Percentiles rank a stretch among this genome's conserved stretches.
phyloP scores from a whole-genome alignment of 306 rosid species.

The Senna tora region DNA sequence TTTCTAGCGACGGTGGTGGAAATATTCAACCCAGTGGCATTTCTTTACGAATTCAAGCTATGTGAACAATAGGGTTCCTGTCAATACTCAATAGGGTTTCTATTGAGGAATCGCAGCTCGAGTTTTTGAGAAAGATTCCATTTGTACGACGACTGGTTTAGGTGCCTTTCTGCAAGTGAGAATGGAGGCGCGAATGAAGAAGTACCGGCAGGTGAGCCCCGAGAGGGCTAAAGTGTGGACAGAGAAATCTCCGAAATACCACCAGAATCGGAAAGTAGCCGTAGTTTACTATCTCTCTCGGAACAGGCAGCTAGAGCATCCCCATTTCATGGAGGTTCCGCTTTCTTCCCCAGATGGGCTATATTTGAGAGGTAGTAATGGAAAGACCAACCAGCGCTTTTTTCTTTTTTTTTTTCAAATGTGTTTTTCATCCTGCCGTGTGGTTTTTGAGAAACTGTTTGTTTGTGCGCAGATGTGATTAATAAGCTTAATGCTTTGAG shows the following conservation, averaged over 20 bases:
- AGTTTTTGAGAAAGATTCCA: slow-evolving; percentile 19
- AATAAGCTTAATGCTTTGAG: slow-evolving; percentile 76
- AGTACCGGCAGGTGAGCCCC: slow-evolving; percentile 82
- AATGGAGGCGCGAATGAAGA: slow-evolving; percentile 86
- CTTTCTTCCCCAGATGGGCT: slow-evolving; percentile 79
- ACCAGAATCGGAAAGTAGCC: slow-evolving; percentile 77
- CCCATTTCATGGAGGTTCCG: slow-evolving; percentile 99
- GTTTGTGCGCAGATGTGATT: slow-evolving; percentile 73
- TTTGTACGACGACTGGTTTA: slow-evolving; percentile 14
- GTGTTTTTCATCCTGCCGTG: background rate
- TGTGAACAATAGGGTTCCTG: slow-evolving; percentile 32
- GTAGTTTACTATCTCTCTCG: slow-evolving; percentile 89
- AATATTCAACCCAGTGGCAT: background rate
- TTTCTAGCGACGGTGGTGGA: background rate
- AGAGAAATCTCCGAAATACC: slow-evolving; percentile 88
- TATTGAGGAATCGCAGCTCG: background rate
- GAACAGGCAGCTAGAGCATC: slow-evolving; percentile 91
- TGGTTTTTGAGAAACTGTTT: slow-evolving; percentile 39
- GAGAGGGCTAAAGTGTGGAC: slow-evolving; percentile 98
- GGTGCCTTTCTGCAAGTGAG: slow-evolving; percentile 43
- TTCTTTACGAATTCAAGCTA: slow-evolving; percentile 28
- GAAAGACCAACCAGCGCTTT: background rate
- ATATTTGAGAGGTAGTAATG: slow-evolving; percentile 75
- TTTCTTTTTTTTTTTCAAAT: background rate
- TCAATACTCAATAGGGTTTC: slow-evolving; percentile 25